Base-by-base conservation (phyloP, 768 basidiomycete species). In the Filobasidium floriforme region DNA sequence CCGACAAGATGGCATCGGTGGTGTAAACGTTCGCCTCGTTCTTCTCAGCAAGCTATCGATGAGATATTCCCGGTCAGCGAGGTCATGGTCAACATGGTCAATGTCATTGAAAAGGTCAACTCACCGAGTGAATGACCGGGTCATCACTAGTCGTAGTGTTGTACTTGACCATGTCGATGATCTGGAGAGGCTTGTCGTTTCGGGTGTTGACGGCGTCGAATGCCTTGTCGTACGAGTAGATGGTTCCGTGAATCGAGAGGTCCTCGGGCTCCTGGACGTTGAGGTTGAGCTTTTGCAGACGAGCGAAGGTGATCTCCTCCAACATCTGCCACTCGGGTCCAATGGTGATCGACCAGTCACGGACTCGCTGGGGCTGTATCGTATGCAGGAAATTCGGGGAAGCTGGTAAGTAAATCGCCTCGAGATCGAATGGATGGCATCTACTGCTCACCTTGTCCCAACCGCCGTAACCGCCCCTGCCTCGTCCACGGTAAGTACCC, bases 81-180 rank as follows among this genome's bases (percentile, higher is more conserved):
- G 1, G 40, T 3, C 46, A 12, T 15, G 19, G 46, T 52, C 49
- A 28, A 18, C 61, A 43, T 15, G 19, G 10, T 28, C 40, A 24
- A 19, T 32, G 41, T 7, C 2, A 28, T 28, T 3, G 5, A 66
- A 59, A 32, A 62, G 68, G 49, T 67, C 59, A 12, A 65, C 77
- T 69, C 75, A 89, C 91, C 80, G 91, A 86, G 79, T 90, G 90
- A 68, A 99, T 96, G 78, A 99, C 84, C 2, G 96, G 94, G 76
- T 99, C 96, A 72, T 99, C 96, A 18, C 92, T 93, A 24, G 96
- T 97, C 0, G 96, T 96, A 19, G 92, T 88, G 78, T 98, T 98
- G 80, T 96, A 99, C 75, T 91, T 89, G 78, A 96, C 89, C 66
- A 92, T 88, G 79, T 98, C 96, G 65, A 93, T 85, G 55, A 90